A percentile compares a stretch with the other conserved stretches of the same genome.
Conservation (phyloP, 1,139 yeast genomes). For the Sugiyamaella neomexicana region DNA sequence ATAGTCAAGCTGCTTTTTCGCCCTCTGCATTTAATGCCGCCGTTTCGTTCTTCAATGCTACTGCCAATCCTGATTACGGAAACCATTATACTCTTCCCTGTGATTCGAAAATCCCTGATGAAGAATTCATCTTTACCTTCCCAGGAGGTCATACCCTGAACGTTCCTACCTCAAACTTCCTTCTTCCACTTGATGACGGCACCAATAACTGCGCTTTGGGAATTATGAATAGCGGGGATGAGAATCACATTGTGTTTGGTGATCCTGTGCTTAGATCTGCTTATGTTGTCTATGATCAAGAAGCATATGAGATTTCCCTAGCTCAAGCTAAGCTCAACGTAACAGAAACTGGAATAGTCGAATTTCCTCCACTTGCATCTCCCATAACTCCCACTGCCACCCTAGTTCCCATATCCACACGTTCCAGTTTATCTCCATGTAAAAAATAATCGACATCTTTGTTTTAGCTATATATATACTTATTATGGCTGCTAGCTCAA, state of each 20-base stretch:
- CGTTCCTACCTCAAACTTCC: slow-evolving; percentile 20
- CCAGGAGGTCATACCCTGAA: slow-evolving; percentile 20
- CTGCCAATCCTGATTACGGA: slow-evolving; percentile 17
- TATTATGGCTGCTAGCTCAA: too few relatives aligned
- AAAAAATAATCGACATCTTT: neutral
- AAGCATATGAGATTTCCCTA: slow-evolving; percentile 53
- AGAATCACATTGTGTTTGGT: slow-evolving; percentile 43
- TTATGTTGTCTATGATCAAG: slow-evolving; percentile 59
- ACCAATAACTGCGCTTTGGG: slow-evolving; percentile 19
- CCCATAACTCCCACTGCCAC: slow-evolving; percentile 26
- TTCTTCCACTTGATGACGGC: slow-evolving; percentile 19
- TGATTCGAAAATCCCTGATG: slow-evolving; percentile 13
- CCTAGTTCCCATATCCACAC: slow-evolving; percentile 17
- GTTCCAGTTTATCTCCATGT: neutral
- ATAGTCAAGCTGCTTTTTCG: slow-evolving; percentile 23
- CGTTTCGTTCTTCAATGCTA: slow-evolving; percentile 20
- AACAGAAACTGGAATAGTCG: slow-evolving; percentile 29
- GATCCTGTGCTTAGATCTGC: slow-evolving; percentile 56
- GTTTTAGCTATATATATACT: slow-evolving; percentile 1
- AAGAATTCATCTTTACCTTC: slow-evolving; percentile 21
- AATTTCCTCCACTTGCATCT: slow-evolving; percentile 15
- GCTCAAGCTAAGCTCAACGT: slow-evolving; percentile 51
- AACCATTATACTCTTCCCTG: slow-evolving; percentile 18
- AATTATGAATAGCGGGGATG: slow-evolving; percentile 16
- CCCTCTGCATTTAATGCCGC: slow-evolving; percentile 7